phyloP scores from a whole-genome alignment of 495 filamentous ascomycete species.

The Astrothelium macrocarpum region DNA sequence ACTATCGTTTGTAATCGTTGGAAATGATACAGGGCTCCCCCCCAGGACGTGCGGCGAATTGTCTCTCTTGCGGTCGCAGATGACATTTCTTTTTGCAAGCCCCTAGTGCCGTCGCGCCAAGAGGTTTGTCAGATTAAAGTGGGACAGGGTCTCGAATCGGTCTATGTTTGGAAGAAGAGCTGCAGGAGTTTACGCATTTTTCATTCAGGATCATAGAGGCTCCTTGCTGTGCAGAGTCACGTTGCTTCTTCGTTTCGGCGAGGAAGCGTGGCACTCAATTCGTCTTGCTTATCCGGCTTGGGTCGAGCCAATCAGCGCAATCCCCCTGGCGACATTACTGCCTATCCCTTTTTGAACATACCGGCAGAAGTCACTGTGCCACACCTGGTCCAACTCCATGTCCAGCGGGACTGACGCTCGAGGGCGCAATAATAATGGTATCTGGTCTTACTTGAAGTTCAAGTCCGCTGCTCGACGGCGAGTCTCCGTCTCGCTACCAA shows the following conservation, averaged over 20 bases:
- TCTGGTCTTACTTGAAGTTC: conserved; percentile 44
- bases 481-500: conserved; percentile 34
- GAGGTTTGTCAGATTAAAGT: not conserved
- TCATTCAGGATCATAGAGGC: not conserved
- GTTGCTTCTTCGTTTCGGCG: not conserved
- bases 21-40: too few species aligned
- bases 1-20: too few species aligned
- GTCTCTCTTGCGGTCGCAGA: too few species aligned
- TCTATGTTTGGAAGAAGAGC: not conserved
- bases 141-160: not conserved
- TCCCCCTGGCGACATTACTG: not conserved
- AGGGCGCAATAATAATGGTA: conserved; percentile 33
- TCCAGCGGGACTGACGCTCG: conserved; percentile 35
- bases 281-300: not conserved
- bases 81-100: too few species aligned
- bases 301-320: not conserved
- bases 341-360: conserved; percentile 14
- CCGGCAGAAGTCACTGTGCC: not conserved
- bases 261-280: not conserved
- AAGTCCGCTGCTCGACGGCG: conserved; percentile 26
- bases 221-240: not conserved
- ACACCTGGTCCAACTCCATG: conserved; percentile 21
- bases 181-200: not conserved
- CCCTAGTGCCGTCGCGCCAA: not conserved
- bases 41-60: too few species aligned